phyloP scores from a whole-genome alignment of 78 protist genomes.

The Dictyostelium intermedium region DNA sequence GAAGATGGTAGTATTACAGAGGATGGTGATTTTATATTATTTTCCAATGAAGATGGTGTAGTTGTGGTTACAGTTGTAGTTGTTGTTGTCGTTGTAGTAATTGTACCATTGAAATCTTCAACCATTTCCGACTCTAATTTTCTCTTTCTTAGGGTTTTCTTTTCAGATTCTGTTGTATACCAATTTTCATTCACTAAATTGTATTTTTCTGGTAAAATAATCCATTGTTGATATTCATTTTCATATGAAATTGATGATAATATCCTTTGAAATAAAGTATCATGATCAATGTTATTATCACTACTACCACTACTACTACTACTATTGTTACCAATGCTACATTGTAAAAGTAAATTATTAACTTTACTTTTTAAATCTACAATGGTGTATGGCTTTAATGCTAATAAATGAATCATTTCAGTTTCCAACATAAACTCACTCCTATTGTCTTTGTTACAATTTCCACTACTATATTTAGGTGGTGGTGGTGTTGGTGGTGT shows the following conservation, averaged over 20 bases:
- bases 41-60: background rate
- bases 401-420: background rate
- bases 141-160: background rate
- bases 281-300: background rate
- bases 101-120: background rate
- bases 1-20: background rate
- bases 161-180: conserved; percentile 5
- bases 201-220: background rate
- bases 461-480: background rate
- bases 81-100: background rate
- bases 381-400: background rate
- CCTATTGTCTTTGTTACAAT: background rate
- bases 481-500: background rate
- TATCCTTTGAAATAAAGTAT: background rate
- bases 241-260: background rate
- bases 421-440: background rate
- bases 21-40: background rate
- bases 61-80: background rate
- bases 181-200: background rate
- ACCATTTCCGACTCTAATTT: conserved; percentile 11
- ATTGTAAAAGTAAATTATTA: background rate
- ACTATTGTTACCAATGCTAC: background rate
- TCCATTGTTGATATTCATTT: background rate
- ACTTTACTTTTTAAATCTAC: background rate
- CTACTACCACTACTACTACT: too few species aligned